Evolutionary conservation across 2,329 filamentous ascomycete genomes (phyloP), one percentile per base, ranked within the genome.

Genomic region (Endothia cerciana): DNA sequence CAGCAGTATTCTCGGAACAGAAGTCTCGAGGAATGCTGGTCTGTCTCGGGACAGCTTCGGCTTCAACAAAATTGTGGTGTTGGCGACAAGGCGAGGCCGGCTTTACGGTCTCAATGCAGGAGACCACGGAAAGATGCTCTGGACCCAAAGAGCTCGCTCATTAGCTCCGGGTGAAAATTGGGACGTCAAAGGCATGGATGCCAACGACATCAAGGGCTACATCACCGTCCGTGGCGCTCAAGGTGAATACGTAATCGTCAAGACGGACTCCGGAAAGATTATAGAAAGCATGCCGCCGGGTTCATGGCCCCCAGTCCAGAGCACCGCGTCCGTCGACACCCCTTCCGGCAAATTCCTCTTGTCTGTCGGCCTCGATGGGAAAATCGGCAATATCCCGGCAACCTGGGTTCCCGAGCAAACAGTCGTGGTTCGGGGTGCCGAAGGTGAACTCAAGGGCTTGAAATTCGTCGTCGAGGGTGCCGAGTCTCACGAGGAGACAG

Each of bases 11-110:
- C 74, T 89, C 10, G 87, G 88, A 40, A 85, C 85, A 0, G 82
- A 85, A 10, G 79, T 82, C 19, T 73, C 77, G 0, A 77, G 78
- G 28, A 75, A 76, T 25, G 76, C 80, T 36, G 81, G 82, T 7
- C 80, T 90, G n/a, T 79, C 81, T 22, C 84, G 88, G 19, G 91
- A 95, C 72, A 87, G 84, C 47, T 98, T 98, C 76, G 94, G 94
- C 4, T 94, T 97, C 78, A 90, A 92, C 76, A 97, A 97, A 78
- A 81, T 94, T 40, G 86, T 94, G 6, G 82, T 97, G 65, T 81
- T 97, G 60, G 93, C 90, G 6, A 97, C 94, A 1, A 84, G 87
- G 63, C 89, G 88, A 65, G 94, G 94, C 17, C 89, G 91, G 70
- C 79, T 98, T 22, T 91, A 94, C 70, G 92, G 90, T 3, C 81